Evolutionary conservation across 2,329 filamentous ascomycete species (phyloP), one percentile per base, ranked within the genome.

Genomic region (Dactylellina sp.): DNA sequence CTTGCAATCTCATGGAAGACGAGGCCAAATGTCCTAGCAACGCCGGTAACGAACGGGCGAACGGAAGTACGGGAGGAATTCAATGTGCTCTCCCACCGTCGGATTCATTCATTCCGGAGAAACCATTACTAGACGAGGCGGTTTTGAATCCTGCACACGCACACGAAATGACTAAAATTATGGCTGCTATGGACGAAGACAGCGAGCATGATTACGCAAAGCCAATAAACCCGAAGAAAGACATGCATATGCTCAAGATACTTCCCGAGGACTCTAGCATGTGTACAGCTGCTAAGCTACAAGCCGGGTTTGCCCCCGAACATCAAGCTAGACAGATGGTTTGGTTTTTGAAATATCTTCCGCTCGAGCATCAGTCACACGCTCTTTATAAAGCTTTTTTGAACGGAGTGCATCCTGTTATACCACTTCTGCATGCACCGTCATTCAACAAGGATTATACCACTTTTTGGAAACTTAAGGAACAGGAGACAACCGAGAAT

Each of bases 391-490:
- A 75, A 18, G 72, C 76, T 16, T 78, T 78, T 53, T 57, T 78
- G 24, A 64, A 71, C 39, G 77, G 77, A 9, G 76, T 78, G 3
- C 76, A 78, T 44, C 77, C 77, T 4, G 74, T 78, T 11, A 70
- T 78, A 53, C 77, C 77, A 9, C 71, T 78, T 25, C 55, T 78
- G 4, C 77, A 78, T 49, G 65, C 71, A 14, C 77, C 77, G 7
- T 76, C 77, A 6, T 78, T 78, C 47, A 68, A 71, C 39, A 53
- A 40, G 25, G 65, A 78, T 39, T 78, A 77, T 24, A 61, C 53
- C 7, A 62, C 53, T 20, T 78, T 78, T 40, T 78, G 77, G 77
- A 46, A 47, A 1, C 60, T 71, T n/a, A 75, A 77, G 16, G n/a
- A 59, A 1, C 39, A 50, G 16, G 75, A 76, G 20, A 72, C 75